A percentile compares a stretch with the other conserved stretches of the same genome.
Evolutionary conservation across 345 rosid species (phyloP).

Genomic region (Pistacia atlantica): DNA sequence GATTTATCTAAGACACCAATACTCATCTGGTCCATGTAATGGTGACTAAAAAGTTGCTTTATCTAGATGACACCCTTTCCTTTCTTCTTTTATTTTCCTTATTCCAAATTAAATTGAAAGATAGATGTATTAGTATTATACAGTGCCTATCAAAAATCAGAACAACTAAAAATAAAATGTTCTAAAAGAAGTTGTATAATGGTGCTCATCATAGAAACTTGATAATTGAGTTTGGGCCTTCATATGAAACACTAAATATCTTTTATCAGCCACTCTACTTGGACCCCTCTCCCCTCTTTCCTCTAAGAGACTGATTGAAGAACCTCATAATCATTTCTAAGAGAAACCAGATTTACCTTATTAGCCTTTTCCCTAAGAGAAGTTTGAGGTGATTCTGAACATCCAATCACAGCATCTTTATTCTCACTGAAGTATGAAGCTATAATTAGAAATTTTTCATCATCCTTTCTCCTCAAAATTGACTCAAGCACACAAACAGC

Average conservation of each 20-base stretch:
- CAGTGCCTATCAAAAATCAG: neutral
- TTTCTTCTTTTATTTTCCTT: neutral
- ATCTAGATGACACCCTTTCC: neutral
- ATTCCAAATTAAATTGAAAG: neutral
- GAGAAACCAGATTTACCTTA: constrained; percentile 46
- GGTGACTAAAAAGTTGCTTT: neutral
- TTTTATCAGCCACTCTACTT: neutral
- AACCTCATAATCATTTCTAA: neutral
- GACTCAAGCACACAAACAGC: constrained; percentile 91
- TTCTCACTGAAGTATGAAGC: constrained; percentile 79
- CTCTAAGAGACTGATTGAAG: neutral
- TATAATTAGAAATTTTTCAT: constrained; percentile 57
- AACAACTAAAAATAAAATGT: neutral
- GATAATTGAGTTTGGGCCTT: neutral
- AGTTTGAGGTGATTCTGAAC: constrained; percentile 87
- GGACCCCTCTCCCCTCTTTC: neutral
- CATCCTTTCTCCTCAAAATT: constrained; percentile 79
- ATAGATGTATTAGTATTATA: too few relatives aligned
- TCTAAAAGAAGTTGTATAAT: neutral
- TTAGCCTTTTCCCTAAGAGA: constrained; percentile 89
- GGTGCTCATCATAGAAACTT: neutral
- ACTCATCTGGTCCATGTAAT: neutral
- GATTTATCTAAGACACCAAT: neutral
- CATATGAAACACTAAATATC: neutral
- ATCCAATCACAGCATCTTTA: constrained; percentile 57